Evolutionary conservation across 352 stramenopile genomes (phyloP).

Genomic region (Nothophytophthora sp.): DNA sequence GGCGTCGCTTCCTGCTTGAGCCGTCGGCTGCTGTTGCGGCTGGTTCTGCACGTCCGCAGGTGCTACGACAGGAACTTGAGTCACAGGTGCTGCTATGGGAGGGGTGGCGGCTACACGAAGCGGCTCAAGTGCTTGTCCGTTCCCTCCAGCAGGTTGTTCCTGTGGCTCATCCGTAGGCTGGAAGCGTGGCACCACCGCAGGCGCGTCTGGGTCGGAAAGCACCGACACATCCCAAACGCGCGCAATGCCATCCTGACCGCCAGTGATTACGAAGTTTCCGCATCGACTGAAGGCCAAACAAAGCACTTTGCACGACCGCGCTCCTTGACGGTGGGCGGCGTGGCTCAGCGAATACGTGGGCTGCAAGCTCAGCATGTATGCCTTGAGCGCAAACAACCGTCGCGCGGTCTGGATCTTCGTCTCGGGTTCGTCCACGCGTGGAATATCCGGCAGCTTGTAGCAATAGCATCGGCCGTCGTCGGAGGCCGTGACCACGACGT

Average conservation of each 20-base stretch:
- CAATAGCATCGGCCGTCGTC: slow-evolving; percentile 92
- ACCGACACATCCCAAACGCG: slow-evolving; percentile 90
- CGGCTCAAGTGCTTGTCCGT: background rate
- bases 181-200: slow-evolving; percentile 49
- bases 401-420: slow-evolving; percentile 82
- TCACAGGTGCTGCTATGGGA: background rate
- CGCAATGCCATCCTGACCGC: slow-evolving; percentile 92
- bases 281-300: slow-evolving; percentile 77
- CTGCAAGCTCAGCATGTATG: slow-evolving; percentile 82
- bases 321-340: slow-evolving; percentile 41
- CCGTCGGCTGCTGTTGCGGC: slow-evolving; percentile 3
- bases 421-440: slow-evolving; percentile 45
- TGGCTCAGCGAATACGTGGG: slow-evolving; percentile 82
- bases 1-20: background rate
- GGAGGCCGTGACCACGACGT: slow-evolving; percentile 91
- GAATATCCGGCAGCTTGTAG: slow-evolving; percentile 87
- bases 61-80: slow-evolving; percentile 1
- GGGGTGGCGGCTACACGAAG: slow-evolving; percentile 3
- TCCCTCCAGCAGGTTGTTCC: slow-evolving; percentile 7
- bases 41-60: background rate
- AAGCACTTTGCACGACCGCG: slow-evolving; percentile 75
- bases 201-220: slow-evolving; percentile 41
- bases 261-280: slow-evolving; percentile 91
- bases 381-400: slow-evolving; percentile 63
- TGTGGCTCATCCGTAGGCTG: slow-evolving; percentile 51